Evolutionary conservation across 2,329 filamentous ascomycete species (phyloP).

Genomic region (Botrytis pseudocinerea): DNA sequence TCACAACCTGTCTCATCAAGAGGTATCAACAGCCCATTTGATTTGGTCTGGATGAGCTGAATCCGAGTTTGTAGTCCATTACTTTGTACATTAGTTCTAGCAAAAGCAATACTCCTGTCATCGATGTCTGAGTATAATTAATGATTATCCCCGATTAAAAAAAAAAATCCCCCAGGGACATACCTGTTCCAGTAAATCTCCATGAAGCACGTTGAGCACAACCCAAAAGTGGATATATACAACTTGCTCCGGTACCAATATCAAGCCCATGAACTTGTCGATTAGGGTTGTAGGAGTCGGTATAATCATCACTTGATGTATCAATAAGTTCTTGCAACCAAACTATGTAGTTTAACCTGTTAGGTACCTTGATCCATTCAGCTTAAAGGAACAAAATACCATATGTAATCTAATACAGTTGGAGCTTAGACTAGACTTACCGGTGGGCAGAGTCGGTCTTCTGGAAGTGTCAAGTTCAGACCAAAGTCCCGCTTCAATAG

Average conservation of each 20-base stretch:
- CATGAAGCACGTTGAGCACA: constrained; percentile 67
- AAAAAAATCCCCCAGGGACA: not conserved
- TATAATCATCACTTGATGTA: constrained; percentile 49
- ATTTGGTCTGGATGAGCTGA: constrained; percentile 57
- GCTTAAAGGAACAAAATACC: not conserved
- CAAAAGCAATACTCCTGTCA: constrained; percentile 63
- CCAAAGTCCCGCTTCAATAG: constrained; percentile 76
- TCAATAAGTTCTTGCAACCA: constrained; percentile 86
- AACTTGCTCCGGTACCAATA: constrained; percentile 86
- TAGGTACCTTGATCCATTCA: constrained; percentile 49
- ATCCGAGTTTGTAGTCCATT: constrained; percentile 69
- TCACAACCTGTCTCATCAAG: constrained; percentile 53
- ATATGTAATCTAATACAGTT: not conserved
- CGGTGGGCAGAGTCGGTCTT: constrained; percentile 82
- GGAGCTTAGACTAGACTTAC: constrained; percentile 47
- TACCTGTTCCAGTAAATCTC: constrained; percentile 69
- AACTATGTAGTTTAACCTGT: constrained; percentile 82
- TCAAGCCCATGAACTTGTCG: constrained; percentile 71
- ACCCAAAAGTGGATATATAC: constrained; percentile 85
- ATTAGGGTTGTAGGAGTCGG: constrained; percentile 53
- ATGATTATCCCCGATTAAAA: constrained; percentile 39
- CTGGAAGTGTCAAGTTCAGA: constrained; percentile 68
- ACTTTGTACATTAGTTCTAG: constrained; percentile 62
- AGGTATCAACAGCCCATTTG: constrained; percentile 57
- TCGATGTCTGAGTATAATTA: constrained; percentile 65